A percentile compares a stretch with the other conserved stretches of the same genome.
Conservation (phyloP, 2,329 filamentous ascomycete genomes). For the Sporothrix variecibatus region DNA sequence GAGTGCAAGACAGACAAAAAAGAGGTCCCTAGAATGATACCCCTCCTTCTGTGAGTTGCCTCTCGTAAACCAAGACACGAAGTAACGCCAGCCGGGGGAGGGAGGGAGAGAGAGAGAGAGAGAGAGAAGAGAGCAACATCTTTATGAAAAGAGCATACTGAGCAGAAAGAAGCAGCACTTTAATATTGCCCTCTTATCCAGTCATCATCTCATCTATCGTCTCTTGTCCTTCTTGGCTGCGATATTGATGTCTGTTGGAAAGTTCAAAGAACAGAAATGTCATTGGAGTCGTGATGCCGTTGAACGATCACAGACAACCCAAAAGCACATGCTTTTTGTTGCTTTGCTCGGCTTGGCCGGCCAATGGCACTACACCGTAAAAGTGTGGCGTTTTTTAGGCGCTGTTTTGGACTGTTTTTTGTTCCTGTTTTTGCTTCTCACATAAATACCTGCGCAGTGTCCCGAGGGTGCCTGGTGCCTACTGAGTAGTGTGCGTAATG, state of each 20-base stretch:
- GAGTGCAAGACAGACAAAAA: neutral
- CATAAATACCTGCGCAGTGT: neutral
- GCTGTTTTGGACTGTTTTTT: neutral
- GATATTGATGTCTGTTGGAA: neutral
- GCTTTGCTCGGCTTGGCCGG: neutral
- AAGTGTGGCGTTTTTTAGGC: neutral
- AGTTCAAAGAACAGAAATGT: neutral
- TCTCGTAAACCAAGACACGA: neutral
- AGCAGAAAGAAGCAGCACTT: neutral
- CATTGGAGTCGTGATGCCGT: neutral
- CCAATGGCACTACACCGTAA: slow-evolving; percentile 22
- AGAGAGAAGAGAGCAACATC: neutral
- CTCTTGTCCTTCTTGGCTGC: neutral
- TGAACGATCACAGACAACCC: neutral
- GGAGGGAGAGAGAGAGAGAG: neutral
- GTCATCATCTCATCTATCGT: neutral
- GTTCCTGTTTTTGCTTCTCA: neutral
- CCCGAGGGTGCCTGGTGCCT: neutral
- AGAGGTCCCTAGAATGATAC: neutral
- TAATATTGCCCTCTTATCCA: neutral
- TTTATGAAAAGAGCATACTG: neutral
- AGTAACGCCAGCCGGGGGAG: neutral
- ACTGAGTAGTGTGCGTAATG: neutral
- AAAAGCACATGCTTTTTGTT: slow-evolving; percentile 19
- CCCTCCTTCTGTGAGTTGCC: neutral